These are phyloP conservation scores for Amanita rubescens DNA, from an alignment of 768 basidiomycete genomes.

Conservation along the genomic window DNA sequence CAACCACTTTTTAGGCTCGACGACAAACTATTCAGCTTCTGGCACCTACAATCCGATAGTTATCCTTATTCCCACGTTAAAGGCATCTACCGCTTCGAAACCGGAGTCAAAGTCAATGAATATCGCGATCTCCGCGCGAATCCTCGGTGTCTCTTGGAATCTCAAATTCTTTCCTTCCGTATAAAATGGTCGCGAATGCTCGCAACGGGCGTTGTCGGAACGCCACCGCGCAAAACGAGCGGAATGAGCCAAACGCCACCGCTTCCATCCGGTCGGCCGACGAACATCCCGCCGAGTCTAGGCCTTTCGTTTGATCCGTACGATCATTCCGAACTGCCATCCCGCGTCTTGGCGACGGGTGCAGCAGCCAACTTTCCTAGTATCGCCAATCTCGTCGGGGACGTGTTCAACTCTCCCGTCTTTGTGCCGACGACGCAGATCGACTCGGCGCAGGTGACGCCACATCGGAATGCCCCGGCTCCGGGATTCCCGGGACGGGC, in stretches of 20 bases:
- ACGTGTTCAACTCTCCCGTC: slow-evolving; percentile 78
- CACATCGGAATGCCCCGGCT: slow-evolving; percentile 71
- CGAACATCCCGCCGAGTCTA: slow-evolving; percentile 31
- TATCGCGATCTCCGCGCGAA: slow-evolving; percentile 86
- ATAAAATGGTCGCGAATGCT: slow-evolving; percentile 75
- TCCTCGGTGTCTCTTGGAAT: slow-evolving; percentile 79
- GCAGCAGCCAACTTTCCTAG: slow-evolving; percentile 82
- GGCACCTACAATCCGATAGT: slow-evolving; percentile 74
- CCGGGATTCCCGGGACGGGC: slow-evolving; percentile 62
- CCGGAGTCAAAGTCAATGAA: slow-evolving; percentile 80
- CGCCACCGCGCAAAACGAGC: slow-evolving; percentile 26
- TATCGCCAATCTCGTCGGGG: slow-evolving; percentile 71
- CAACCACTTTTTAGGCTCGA: slow-evolving; percentile 49
- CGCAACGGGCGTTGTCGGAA: slow-evolving; percentile 58
- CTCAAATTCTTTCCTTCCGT: slow-evolving; percentile 74
- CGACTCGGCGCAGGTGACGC: slow-evolving; percentile 64
- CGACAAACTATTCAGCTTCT: slow-evolving; percentile 88
- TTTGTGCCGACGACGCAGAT: slow-evolving; percentile 70
- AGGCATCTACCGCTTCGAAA: slow-evolving; percentile 84
- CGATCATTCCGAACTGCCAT: slow-evolving; percentile 57
- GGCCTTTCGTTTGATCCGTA: slow-evolving; percentile 78
- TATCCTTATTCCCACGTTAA: slow-evolving; percentile 74
- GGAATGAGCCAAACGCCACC: slow-evolving; percentile 26
- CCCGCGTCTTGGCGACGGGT: slow-evolving; percentile 63
- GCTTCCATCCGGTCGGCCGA: slow-evolving; percentile 9